A percentile compares a stretch with the other conserved stretches of the same genome.
Evolutionary conservation across 2,329 filamentous ascomycete genomes (phyloP).

Genomic region (Amphichorda felina): DNA sequence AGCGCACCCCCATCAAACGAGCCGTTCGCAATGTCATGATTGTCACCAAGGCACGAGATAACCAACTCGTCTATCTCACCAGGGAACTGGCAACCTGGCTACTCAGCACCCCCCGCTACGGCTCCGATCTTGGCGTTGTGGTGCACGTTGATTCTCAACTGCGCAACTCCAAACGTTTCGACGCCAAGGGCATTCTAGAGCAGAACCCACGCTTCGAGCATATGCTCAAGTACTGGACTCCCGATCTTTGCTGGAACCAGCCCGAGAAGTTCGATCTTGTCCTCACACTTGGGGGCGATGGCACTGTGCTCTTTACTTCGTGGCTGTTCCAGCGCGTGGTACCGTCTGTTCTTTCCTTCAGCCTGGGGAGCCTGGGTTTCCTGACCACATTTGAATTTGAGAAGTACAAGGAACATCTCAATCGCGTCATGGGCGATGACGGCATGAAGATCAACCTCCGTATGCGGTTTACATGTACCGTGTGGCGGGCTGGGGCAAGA

Average conservation of each 20-base stretch:
- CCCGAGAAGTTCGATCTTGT: constrained; percentile 96
- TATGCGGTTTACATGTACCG: constrained; percentile 98
- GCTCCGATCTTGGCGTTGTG: constrained; percentile 80
- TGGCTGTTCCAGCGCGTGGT: constrained; percentile 90
- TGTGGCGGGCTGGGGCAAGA: constrained; percentile 61
- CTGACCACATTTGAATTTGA: constrained; percentile 81
- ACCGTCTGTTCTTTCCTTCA: constrained; percentile 75
- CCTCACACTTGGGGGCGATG: constrained; percentile 74
- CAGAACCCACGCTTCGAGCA: constrained; percentile 65
- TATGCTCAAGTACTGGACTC: constrained; percentile 94
- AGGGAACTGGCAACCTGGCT: constrained; percentile 82
- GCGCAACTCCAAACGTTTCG: constrained; percentile 77
- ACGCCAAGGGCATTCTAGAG: constrained; percentile 58
- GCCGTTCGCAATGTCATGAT: constrained; percentile 96
- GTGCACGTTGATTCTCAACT: constrained; percentile 98
- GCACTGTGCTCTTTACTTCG: constrained; percentile 77
- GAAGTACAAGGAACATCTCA: constrained; percentile 75
- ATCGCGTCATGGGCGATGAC: constrained; percentile 81
- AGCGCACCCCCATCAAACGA: constrained; percentile 81
- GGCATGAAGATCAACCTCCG: constrained; percentile 96
- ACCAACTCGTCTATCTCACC: constrained; percentile 80
- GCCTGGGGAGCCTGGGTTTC: constrained; percentile 76
- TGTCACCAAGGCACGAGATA: constrained; percentile 94
- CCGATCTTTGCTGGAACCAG: constrained; percentile 84
- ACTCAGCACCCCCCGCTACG: constrained; percentile 78